A percentile compares a stretch with the other conserved stretches of the same genome.
Conservation (phyloP, 768 basidiomycete species). For the Lactarius quietus region DNA sequence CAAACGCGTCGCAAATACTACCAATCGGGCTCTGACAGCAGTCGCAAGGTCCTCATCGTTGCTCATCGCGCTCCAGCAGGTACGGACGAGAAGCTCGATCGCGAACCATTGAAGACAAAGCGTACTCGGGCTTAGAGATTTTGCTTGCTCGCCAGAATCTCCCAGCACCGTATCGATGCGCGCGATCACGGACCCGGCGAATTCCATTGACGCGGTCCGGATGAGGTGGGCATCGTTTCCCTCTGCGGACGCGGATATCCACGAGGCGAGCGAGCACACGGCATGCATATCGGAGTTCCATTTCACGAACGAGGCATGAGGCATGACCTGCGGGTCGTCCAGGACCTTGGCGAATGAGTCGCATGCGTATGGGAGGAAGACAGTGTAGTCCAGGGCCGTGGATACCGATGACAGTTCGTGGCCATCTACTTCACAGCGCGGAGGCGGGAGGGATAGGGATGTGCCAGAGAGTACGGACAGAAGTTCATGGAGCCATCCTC, state of each 20-base stretch:
- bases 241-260: constrained; percentile 7
- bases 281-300: constrained; percentile 42
- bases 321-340: constrained; percentile 47
- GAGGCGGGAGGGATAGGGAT: constrained; percentile 32
- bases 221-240: constrained; percentile 12
- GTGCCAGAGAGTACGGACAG: constrained; percentile 37
- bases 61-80: background rate
- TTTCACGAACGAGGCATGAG: constrained; percentile 34
- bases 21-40: constrained; percentile 8
- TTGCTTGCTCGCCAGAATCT: constrained; percentile 1
- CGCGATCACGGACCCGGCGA: constrained; percentile 17
- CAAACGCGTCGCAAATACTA: constrained; percentile 37
- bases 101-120: constrained; percentile 23
- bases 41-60: constrained; percentile 11
- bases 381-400: constrained; percentile 40
- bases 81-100: constrained; percentile 20
- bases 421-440: constrained; percentile 36
- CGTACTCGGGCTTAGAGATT: background rate
- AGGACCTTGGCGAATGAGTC: constrained; percentile 32
- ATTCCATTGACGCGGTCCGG: constrained; percentile 20
- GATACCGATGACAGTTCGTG: constrained; percentile 45
- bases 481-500: constrained; percentile 58
- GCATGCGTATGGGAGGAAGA: constrained; percentile 24
- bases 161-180: constrained; percentile 17
- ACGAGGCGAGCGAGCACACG: constrained; percentile 27